These are phyloP conservation scores for Pezicula neosporulosa DNA, from an alignment of 2,329 filamentous ascomycete species.

Conservation along the genomic window DNA sequence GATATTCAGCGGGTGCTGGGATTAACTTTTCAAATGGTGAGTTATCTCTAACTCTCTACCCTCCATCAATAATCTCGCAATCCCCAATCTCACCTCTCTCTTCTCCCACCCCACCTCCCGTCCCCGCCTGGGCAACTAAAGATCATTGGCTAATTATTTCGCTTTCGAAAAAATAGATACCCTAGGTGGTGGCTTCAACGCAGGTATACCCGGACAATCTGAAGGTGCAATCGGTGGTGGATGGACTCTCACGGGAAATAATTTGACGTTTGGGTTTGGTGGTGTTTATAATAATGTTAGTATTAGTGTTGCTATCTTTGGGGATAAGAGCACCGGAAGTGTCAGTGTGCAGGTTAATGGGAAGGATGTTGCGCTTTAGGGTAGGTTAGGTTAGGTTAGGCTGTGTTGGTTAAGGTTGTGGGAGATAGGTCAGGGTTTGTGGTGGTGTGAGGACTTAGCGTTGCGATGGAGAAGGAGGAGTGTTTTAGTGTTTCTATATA, in stretches of 20 bases:
- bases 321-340: background rate
- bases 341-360: background rate
- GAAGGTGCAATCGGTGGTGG: background rate
- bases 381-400: no score
- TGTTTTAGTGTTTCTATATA: no score
- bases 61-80: no score
- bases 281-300: background rate
- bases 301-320: background rate
- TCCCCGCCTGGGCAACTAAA: background rate
- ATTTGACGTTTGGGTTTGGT: background rate
- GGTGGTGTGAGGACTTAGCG: no score
- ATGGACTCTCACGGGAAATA: background rate
- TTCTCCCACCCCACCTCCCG: background rate
- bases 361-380: background rate
- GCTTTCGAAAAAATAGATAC: background rate
- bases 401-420: no score
- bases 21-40: background rate
- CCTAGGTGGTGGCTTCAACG: background rate
- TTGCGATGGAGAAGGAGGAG: no score
- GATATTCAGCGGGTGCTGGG: background rate
- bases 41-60: no score
- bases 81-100: background rate
- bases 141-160: background rate
- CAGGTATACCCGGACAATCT: background rate
- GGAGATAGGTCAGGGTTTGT: no score